Evolutionary conservation across 1,139 yeast species (phyloP).

Genomic region (Debaryomyces psychrophilus): DNA sequence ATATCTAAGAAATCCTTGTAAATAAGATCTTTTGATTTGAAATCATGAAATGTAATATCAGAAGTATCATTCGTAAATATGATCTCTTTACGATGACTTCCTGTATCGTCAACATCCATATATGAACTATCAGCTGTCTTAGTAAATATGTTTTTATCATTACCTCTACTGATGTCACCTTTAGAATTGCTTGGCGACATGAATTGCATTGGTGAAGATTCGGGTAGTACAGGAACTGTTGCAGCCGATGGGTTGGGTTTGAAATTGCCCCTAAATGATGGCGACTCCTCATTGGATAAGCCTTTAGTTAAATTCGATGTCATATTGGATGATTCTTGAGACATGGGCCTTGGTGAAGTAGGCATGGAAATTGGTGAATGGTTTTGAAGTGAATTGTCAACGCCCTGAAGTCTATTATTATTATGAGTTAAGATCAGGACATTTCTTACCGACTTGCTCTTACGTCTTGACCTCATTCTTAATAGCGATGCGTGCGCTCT

Average conservation of each 20-base stretch:
- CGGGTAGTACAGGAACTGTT: conserved; percentile 1
- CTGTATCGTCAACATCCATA: neutral
- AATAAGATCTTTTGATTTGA: conserved; percentile 16
- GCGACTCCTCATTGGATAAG: conserved; percentile 7
- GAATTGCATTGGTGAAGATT: neutral
- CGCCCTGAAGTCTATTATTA: conserved; percentile 27
- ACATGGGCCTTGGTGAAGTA: conserved; percentile 15
- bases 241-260: neutral
- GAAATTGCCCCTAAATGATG: neutral
- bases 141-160: neutral
- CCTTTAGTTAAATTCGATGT: conserved; percentile 17
- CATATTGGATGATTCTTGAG: conserved; percentile 16
- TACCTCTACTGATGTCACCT: neutral
- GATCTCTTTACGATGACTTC: neutral
- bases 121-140: neutral
- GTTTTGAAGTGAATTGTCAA: conserved; percentile 18
- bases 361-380: conserved; percentile 25
- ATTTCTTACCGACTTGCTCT: conserved; percentile 50
- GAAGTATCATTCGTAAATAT: neutral
- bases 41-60: conserved; percentile 2
- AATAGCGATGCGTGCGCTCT: conserved; percentile 69
- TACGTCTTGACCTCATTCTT: conserved; percentile 62
- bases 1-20: conserved; percentile 32
- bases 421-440: conserved; percentile 32
- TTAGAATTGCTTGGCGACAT: neutral